Base-by-base conservation (phyloP, 225 moss, liverwort and hornwort genomes). In the Thuidium tamariscinum region DNA sequence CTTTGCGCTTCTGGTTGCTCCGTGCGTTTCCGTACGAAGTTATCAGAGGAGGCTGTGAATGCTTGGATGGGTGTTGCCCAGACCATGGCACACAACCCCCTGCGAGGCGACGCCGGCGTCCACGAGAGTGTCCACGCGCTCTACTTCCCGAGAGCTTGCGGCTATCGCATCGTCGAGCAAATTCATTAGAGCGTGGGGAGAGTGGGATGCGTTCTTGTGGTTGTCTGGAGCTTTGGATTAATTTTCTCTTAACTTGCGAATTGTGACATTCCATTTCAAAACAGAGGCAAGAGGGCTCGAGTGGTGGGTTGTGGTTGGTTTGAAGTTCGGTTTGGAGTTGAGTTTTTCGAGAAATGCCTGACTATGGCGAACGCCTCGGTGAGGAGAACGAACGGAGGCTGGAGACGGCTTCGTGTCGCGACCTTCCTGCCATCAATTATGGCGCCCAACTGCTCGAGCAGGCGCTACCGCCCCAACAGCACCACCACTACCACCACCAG, bases 51-150 rank as follows among this genome's bases (percentile, higher is more conserved):
- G 44, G 4, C 6, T 42, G 59, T 74, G 80, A 70, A 23, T 37
- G 77, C 56, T 82, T 69, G 1, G 59, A 85, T 88, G 88, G 79
- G 79, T 41, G 36, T 49, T 13, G 15, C 1, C 16, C 82, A 61
- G 81, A 37, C 37, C 64, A 87, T 89, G 81, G 84, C 70, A 44
- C 54, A 54, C 37, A n/a, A 7, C 39, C n/a, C 49, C 39, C 48
- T 52, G 82, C 30, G 23, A 13, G 41, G 54, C 34, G 70, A 82
- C 30, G 39, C 74, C 48, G 41, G 23, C 65, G 63, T 64, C 10
- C 90, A 88, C 55, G 90, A 90, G 65, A 37, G 81, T 25, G n/a
- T 68, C 12, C 74, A 88, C 34, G 88, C 83, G 37, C 66, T 90
- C 29, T 29, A 52, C 16, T 88, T 88, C 55, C 86, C 86, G 2